Evolutionary conservation across 2,329 filamentous ascomycete genomes (phyloP), one percentile per base, ranked within the genome.

Genomic region (Monosporascus sp.): DNA sequence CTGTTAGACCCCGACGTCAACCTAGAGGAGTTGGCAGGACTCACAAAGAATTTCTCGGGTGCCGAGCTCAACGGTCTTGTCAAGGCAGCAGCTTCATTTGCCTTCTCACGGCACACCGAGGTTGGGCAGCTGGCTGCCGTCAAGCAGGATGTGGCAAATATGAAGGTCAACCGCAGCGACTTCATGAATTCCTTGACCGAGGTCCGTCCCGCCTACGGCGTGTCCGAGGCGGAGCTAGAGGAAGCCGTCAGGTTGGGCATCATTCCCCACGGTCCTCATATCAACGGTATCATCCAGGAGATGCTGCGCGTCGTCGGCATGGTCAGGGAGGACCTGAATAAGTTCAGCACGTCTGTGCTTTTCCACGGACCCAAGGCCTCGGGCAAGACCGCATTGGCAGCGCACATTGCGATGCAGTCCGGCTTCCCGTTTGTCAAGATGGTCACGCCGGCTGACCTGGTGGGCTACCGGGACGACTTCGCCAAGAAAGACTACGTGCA

Each of bases 31-130:
- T 78, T 99, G 27, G 92, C 93, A 0, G 79, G 80, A 7, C 64
- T 87, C 49, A 97, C 93, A 38, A 96, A 97, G 75, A 99, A 99
- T 75, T 99, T 93, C 65, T 97, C 92, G 0, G 94, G 94, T 70
- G 94, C 94, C 41, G 94, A 99, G 68, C 85, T 99, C 60, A 87
- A 84, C 55, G 94, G 94, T 76, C 76, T 99, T 1, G 90, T 97
- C 48, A 96, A 94, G 68, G 90, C 91, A 2, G 93, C 94, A 0
- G 90, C 90, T 5, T 96, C 91, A 0, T 96, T 93, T 68, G 93
- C 93, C 22, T 92, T 97, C 67, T 89, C 88, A 56, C 82, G 94
- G 11, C 90, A 97, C 68, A 91, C 93, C 63, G 93, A 96, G 68
- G 87, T 94, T 48, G 94, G 90, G 55, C 94, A 90, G 20, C 85